Base-by-base conservation (phyloP, 2,329 filamentous ascomycete genomes). In the Cordyceps javanica region DNA sequence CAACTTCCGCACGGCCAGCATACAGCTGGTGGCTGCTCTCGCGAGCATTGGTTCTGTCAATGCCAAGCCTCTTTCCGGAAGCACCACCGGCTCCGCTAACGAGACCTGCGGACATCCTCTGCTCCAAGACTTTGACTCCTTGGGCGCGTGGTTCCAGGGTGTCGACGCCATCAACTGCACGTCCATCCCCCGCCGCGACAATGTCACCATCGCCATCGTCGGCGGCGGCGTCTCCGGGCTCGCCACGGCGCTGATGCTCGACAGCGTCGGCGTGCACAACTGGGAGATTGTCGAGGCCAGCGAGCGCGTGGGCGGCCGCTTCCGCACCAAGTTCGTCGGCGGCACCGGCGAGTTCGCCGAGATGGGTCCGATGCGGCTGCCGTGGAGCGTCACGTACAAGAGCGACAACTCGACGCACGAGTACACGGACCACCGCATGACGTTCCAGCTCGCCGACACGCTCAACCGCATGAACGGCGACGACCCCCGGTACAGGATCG, bases 341-440 rank as follows among this genome's bases (percentile, higher is more conserved):
- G 67, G 69, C 42, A 72, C 72, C 0, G 55, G 63, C 8, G 66
- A 69, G 70, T 66, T 62, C 48, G 64, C 64, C 44, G 66, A 77
- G 58, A 74, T 77, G 68, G 75, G 75, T 0, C 74, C 74, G 0
- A 76, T 77, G 75, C 70, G 75, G 2, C 73, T 76, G 52, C 74
- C 75, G 0, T 67, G 73, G 25, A 68, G 66, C 44, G 68, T 75
- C 49, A 72, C 68, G 0, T 74, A 75, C 55, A 62, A 69, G 0
- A 71, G 72, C 44, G 73, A 67, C 5, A 75, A 75, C 46, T 70
- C 74, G 57, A 76, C 73, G 0, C 65, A 75, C 5, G 63, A 71
- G 26, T 72, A 75, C 57, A 70, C 70, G 52, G 74, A 77, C 50
- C 74, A 76, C 54, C 69, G 67, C 26, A 71, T 76, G 68, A 70